Evolutionary conservation across 495 filamentous ascomycete species (phyloP), one percentile per base, ranked within the genome.

Genomic region (Neurospora tetraspora): DNA sequence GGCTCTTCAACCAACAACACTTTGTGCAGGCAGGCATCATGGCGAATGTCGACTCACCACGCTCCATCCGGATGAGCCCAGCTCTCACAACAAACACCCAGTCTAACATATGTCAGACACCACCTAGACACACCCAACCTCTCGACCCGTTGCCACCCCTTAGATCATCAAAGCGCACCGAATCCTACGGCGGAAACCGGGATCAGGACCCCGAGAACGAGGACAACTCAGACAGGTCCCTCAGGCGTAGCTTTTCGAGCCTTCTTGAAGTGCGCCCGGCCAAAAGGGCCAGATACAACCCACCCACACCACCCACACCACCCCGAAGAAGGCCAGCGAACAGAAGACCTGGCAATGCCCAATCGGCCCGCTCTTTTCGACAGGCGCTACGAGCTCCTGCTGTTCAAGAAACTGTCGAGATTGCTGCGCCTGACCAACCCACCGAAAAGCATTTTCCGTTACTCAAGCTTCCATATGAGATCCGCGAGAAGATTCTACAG

Each of bases 401-500:
- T 18, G 27, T 16, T 3, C 5, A 31, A 3, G 53, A 18, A 18
- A 3, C 18, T 2, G 12, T 31, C 27, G 53, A 3, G 5, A 18
- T 4, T 0, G 53, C 6, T 61, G 47, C 10, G 23, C 47, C 12
- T 14, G 39, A 39, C 39, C 39, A 39, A 11, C 8, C 7, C 38
- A 10, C 38, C 8, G 38, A 39, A 39, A 39, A 8, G 38, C 38
- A 8, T 39, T 39, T 72, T 38, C 59, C 31, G 0, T 77, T 81
- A 36, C 39, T 65, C 5, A 69, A 20, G 0, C 59, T 85, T 18
- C 73, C 83, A 1, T 39, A 43, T 0, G 82, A 85, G 75, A 70
- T 84, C 23, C 79, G 78, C 3, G 77, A 82, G 37, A 71, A 79
- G 70, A 83, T 86, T 8, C 77, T 82, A 6, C 70, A 78, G 9